These are phyloP conservation scores for Thalassiosira livingstoniorum DNA, from an alignment of 352 stramenopile genomes.

Conservation along the genomic window DNA sequence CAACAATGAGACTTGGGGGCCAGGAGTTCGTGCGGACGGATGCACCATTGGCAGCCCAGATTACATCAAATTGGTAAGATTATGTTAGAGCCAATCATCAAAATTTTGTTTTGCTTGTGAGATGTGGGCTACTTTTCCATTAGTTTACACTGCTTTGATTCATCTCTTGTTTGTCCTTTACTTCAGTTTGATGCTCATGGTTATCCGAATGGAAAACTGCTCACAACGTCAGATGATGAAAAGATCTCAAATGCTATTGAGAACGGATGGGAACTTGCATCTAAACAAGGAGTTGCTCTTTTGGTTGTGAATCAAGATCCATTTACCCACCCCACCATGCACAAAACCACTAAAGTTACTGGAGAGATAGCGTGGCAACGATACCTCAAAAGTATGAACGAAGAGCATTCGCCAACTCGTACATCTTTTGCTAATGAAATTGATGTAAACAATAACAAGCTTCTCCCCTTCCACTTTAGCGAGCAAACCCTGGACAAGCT, in stretches of 20 bases:
- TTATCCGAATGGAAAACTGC: conserved; percentile 32
- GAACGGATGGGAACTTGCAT: conserved; percentile 26
- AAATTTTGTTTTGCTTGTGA: background rate
- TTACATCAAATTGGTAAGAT: conserved; percentile 30
- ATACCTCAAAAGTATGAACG: conserved; percentile 25
- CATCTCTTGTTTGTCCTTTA: background rate
- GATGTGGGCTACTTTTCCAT: background rate
- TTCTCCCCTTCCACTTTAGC: background rate
- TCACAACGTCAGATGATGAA: conserved; percentile 30
- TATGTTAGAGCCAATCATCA: background rate
- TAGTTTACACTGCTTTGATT: background rate
- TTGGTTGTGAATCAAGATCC: conserved; percentile 37
- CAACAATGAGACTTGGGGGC: conserved; percentile 31
- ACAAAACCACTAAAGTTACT: conserved; percentile 26
- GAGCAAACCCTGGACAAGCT: conserved; percentile 7
- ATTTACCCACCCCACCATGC: conserved; percentile 29
- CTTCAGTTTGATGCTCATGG: conserved; percentile 37
- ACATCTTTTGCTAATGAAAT: background rate
- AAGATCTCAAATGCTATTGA: conserved; percentile 33
- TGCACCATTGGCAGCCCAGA: conserved; percentile 35
- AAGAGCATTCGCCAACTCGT: background rate
- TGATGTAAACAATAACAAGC: background rate
- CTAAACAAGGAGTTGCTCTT: conserved; percentile 36
- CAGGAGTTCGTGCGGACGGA: conserved; percentile 36
- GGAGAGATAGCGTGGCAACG: conserved; percentile 4